Evolutionary conservation across 768 basidiomycete genomes (phyloP).

Genomic region (Tylopilus sp.): DNA sequence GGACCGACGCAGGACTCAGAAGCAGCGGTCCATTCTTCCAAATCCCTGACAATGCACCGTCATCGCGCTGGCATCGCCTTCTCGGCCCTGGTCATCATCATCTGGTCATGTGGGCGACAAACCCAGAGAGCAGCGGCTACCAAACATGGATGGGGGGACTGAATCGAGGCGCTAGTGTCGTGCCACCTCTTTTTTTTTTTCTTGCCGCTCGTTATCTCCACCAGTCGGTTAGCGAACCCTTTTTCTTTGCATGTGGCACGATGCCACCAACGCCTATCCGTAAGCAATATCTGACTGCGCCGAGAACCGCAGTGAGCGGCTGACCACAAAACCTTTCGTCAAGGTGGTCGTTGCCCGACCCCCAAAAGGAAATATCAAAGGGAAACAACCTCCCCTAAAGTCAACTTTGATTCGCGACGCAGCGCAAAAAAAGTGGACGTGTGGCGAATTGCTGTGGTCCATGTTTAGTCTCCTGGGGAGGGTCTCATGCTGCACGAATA

Average conservation of each 20-base stretch:
- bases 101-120: neutral
- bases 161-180: neutral
- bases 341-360: no score
- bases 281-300: neutral
- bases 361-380: constrained; percentile 14
- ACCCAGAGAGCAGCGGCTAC: neutral
- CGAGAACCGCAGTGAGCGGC: neutral
- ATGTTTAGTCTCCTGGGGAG: neutral
- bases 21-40: neutral
- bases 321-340: neutral
- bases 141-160: neutral
- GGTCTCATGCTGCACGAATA: neutral
- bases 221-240: neutral
- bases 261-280: neutral
- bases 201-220: neutral
- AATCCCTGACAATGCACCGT: neutral
- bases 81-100: neutral
- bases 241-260: neutral
- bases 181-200: no score
- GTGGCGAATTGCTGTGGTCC: neutral
- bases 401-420: neutral
- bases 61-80: neutral
- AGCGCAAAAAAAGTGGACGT: constrained; percentile 5
- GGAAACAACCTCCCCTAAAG: neutral
- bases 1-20: neutral